Evolutionary conservation across 1,139 yeast genomes (phyloP), one percentile per base, ranked within the genome.

Genomic region (Hansenula lynferdii): DNA sequence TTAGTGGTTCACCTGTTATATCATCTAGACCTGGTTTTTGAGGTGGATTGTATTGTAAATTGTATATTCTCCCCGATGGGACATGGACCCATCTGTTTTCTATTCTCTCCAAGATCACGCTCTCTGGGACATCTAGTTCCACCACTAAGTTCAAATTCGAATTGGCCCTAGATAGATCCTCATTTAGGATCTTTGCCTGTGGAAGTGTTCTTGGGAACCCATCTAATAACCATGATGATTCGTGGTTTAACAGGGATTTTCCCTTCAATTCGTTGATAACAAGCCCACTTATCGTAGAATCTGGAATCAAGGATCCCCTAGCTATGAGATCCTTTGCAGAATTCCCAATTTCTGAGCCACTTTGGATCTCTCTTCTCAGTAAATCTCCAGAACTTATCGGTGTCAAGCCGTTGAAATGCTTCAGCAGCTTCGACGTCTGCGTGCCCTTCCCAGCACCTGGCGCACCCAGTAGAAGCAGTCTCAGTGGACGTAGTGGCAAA

Each of bases 381-480:
- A 87, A 64, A 59, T 89, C 96, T 3, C 97, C 97, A 0, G 95
- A 83, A 2, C 96, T 80, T 17, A 90, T 65, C 1, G 90, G 65
- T 17, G 53, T 66, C 43, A 67, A 54, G 35, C 51, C 56, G 2
- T 81, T 74, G 45, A 82, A 73, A 35, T 67, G 65, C 37, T 72
- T 69, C 42, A 83, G 60, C 11, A 90, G 65, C 42, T 80, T 69
- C 2, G 81, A 63, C 0, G 96, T 83, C 50, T 84, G 86, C 0
- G 97, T 90, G 2, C 97, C 97, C 57, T 90, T 90, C 3, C 97
- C 97, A 1, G 96, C 74, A 0, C 97, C 97, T 0, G 97, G 97
- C 0, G 97, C 96, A 6, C 97, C 97, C 37, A 89, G 64, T 9
- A 89, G 67, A 26, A 89, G 67, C 31, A 87, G 62, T 48, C 96